phyloP scores from a whole-genome alignment of 2,329 filamentous ascomycete genomes.

The Fusarium buxicola region DNA sequence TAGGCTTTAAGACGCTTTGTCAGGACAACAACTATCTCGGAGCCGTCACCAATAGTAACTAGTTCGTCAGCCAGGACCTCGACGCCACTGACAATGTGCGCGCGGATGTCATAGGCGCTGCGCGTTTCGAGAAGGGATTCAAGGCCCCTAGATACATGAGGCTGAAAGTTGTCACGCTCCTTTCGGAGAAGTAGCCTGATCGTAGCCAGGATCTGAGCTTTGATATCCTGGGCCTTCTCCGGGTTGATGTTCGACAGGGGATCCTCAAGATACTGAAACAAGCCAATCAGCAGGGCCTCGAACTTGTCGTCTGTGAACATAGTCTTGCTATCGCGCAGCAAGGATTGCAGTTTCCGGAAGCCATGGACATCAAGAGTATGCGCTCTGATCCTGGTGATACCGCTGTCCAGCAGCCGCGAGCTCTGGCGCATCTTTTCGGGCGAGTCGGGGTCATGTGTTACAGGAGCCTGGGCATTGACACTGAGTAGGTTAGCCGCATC shows the following conservation, averaged over 20 bases:
- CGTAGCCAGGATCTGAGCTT: slow-evolving; percentile 79
- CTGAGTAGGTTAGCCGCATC: slow-evolving; percentile 54
- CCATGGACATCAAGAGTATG: slow-evolving; percentile 83
- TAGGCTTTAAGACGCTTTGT: slow-evolving; percentile 58
- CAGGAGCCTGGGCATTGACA: slow-evolving; percentile 38
- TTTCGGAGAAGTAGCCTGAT: slow-evolving; percentile 78
- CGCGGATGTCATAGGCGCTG: slow-evolving; percentile 73
- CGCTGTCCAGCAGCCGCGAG: slow-evolving; percentile 75
- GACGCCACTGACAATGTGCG: slow-evolving; percentile 79
- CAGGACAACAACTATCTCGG: slow-evolving; percentile 69
- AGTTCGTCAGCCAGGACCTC: slow-evolving; percentile 80
- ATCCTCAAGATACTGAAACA: slow-evolving; percentile 79
- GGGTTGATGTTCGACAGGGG: slow-evolving; percentile 64
- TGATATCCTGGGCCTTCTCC: slow-evolving; percentile 77
- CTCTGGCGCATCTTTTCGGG: slow-evolving; percentile 68
- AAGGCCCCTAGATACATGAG: slow-evolving; percentile 75
- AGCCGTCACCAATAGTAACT: slow-evolving; percentile 71
- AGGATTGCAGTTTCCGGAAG: slow-evolving; percentile 80
- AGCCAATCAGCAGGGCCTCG: slow-evolving; percentile 72
- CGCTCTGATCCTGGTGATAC: slow-evolving; percentile 77
- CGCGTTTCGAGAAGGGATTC: slow-evolving; percentile 75
- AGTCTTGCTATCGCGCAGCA: slow-evolving; percentile 74
- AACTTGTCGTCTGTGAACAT: slow-evolving; percentile 76
- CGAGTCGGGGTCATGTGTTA: slow-evolving; percentile 42
- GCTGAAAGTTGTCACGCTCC: slow-evolving; percentile 72